Conservation (phyloP, 1,284 basidiomycete species). For the Sanguinoderma infundibulare region DNA sequence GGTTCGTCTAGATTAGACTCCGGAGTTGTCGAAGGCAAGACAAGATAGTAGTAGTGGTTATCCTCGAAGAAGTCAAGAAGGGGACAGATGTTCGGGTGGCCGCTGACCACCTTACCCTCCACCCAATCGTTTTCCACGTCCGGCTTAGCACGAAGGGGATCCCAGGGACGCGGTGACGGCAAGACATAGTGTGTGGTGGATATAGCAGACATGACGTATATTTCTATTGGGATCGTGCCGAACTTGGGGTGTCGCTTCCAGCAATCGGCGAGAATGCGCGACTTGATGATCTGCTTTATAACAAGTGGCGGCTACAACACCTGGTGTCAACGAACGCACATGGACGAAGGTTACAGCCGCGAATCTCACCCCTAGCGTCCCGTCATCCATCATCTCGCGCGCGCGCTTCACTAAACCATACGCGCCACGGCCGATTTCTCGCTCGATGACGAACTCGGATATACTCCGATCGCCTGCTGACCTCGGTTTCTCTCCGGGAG, state of each 20-base stretch:
- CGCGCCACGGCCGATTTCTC: slow-evolving; percentile 93
- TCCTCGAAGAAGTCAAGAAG: slow-evolving; percentile 98
- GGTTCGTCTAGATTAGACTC: slow-evolving; percentile 55
- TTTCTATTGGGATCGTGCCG: slow-evolving; percentile 98
- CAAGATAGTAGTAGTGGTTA: slow-evolving; percentile 94
- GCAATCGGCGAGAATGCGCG: slow-evolving; percentile 96
- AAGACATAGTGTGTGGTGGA: slow-evolving; percentile 78
- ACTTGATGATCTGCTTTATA: slow-evolving; percentile 99
- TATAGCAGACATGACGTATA: slow-evolving; percentile 94
- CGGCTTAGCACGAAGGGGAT: slow-evolving; percentile 57
- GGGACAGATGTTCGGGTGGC: slow-evolving; percentile 92
- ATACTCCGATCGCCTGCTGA: slow-evolving; percentile 69
- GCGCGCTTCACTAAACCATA: slow-evolving; percentile 96
- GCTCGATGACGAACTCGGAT: slow-evolving; percentile 80
- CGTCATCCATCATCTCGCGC: slow-evolving; percentile 77
- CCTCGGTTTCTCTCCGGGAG: slow-evolving; percentile 54
- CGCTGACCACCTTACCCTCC: slow-evolving; percentile 73
- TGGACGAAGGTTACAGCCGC: slow-evolving; percentile 8
- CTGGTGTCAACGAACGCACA: slow-evolving; percentile 8
- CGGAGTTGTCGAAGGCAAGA: slow-evolving; percentile 73
- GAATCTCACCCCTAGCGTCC: slow-evolving; percentile 77
- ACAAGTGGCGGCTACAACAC: slow-evolving; percentile 70
- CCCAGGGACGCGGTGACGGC: slow-evolving; percentile 78
- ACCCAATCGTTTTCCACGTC: slow-evolving; percentile 54
- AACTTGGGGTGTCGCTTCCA: slow-evolving; percentile 97